These are phyloP conservation scores for Symbiodinium pilosum DNA, from an alignment of 73 alveolate genomes.

Conservation along the genomic window DNA sequence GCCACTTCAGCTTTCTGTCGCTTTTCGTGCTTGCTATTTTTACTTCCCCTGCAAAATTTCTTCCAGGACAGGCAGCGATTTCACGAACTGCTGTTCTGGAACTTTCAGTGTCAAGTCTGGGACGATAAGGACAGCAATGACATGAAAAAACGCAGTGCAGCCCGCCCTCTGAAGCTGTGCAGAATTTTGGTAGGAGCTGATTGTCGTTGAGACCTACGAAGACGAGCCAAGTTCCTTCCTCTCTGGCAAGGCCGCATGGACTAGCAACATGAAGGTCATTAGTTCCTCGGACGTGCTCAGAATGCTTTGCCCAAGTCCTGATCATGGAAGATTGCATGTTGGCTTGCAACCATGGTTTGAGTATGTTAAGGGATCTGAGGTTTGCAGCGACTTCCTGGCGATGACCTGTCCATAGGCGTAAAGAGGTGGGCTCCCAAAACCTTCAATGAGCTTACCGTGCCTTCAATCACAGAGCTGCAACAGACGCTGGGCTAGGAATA, in stretches of 20 bases:
- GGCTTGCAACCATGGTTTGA: not conserved
- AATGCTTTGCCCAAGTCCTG: too few species aligned
- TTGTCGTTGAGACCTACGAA: slow-evolving; percentile 80
- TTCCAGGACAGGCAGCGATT: slow-evolving; percentile 77
- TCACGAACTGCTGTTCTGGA: slow-evolving; percentile 81
- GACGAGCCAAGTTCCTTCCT: slow-evolving; percentile 84
- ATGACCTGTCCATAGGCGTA: slow-evolving; percentile 83
- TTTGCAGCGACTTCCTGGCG: slow-evolving; percentile 90
- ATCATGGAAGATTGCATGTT: too few species aligned
- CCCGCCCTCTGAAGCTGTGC: not conserved
- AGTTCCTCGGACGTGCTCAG: slow-evolving; percentile 8
- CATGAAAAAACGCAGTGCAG: not conserved
- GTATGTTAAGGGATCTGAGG: not conserved
- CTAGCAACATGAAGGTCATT: slow-evolving; percentile 74
- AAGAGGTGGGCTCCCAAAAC: slow-evolving; percentile 21
- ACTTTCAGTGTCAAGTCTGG: slow-evolving; percentile 92
- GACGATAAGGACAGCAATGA: slow-evolving; percentile 41
- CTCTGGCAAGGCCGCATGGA: slow-evolving; percentile 91
- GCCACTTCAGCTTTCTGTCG: not conserved
- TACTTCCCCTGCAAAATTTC: not conserved
- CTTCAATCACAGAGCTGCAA: not conserved
- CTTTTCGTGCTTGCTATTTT: not conserved
- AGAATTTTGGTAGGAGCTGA: slow-evolving; percentile 27
- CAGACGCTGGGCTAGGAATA: slow-evolving; percentile 21
- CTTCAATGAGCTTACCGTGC: not conserved